Percentiles rank a stretch among this genome's conserved stretches.
Conservation (phyloP, 179 eudicot species). For the Drosera spatulata region DNA sequence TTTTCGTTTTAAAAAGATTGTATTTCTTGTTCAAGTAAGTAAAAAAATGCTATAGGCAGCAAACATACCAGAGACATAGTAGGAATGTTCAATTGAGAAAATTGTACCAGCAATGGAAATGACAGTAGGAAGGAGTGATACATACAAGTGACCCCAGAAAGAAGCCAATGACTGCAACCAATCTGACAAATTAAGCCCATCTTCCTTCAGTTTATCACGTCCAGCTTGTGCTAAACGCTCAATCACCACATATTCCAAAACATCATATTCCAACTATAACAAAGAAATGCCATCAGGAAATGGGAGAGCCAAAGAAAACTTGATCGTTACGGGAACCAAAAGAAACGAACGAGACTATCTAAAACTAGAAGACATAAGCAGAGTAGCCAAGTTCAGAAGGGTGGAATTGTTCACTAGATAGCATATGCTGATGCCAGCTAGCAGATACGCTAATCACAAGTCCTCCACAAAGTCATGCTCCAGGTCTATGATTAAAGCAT, state of each 20-base stretch:
- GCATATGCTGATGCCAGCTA: neutral
- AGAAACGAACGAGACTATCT: neutral
- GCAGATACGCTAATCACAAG: neutral
- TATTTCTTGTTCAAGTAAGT: too few species aligned
- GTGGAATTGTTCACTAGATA: neutral
- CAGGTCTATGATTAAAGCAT: neutral
- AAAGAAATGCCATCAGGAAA: conserved; percentile 7
- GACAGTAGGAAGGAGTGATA: conserved; percentile 7
- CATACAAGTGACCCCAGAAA: conserved; percentile 99
- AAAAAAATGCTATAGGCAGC: too few species aligned
- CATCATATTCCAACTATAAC: conserved; percentile 87
- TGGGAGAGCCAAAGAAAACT: neutral
- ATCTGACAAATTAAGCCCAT: conserved; percentile 94
- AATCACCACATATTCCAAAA: conserved; percentile 91
- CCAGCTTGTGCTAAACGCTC: conserved; percentile 91
- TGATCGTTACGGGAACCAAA: neutral
- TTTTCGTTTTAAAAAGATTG: too few species aligned
- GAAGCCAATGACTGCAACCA: conserved; percentile 99
- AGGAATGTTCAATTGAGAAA: neutral
- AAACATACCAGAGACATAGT: neutral
- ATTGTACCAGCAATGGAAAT: neutral
- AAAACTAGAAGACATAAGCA: neutral
- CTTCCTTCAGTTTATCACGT: conserved; percentile 92
- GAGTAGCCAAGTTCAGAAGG: neutral
- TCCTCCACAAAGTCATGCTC: neutral